Conservation (phyloP, 768 basidiomycete species). For the Arthromyces matolae region DNA sequence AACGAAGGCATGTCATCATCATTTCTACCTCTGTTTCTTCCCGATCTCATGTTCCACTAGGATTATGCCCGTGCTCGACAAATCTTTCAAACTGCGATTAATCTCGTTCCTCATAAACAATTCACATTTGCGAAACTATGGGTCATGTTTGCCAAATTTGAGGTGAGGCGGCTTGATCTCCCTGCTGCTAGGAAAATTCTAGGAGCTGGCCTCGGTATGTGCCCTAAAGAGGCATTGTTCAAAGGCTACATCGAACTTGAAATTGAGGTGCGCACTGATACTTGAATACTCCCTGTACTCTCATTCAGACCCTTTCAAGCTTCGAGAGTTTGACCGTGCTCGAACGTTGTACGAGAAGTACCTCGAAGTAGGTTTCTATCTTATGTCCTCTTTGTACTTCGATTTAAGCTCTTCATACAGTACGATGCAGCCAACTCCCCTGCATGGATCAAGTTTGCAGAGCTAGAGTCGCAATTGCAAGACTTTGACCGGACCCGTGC, state of each 20-base stretch:
- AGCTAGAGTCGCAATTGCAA: slow-evolving; percentile 83
- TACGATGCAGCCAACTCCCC: slow-evolving; percentile 88
- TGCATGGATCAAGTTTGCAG: slow-evolving; percentile 95
- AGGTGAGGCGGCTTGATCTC: slow-evolving; percentile 79
- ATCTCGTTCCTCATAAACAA: slow-evolving; percentile 89
- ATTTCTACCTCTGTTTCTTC: slow-evolving; percentile 1
- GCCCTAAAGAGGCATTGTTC: slow-evolving; percentile 92
- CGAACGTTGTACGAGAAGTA: slow-evolving; percentile 92
- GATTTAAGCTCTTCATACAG: slow-evolving; percentile 27
- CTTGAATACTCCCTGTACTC: background rate
- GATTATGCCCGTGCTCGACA: slow-evolving; percentile 84
- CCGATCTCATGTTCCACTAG: slow-evolving; percentile 31
- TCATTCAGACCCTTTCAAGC: slow-evolving; percentile 34
- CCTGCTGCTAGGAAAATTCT: slow-evolving; percentile 83
- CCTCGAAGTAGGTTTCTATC: slow-evolving; percentile 60
- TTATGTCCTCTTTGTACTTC: background rate
- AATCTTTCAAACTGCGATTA: slow-evolving; percentile 86
- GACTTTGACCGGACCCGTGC: slow-evolving; percentile 88
- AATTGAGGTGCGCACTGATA: slow-evolving; percentile 59
- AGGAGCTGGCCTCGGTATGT: slow-evolving; percentile 91
- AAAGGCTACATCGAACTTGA: slow-evolving; percentile 95
- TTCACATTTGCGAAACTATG: slow-evolving; percentile 99
- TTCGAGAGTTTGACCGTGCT: slow-evolving; percentile 94
- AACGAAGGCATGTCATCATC: slow-evolving; percentile 51
- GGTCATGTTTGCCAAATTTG: slow-evolving; percentile 90